Evolutionary conservation across 2,329 filamentous ascomycete species (phyloP), one percentile per base, ranked within the genome.

Genomic region (Cercospora nicotianae): DNA sequence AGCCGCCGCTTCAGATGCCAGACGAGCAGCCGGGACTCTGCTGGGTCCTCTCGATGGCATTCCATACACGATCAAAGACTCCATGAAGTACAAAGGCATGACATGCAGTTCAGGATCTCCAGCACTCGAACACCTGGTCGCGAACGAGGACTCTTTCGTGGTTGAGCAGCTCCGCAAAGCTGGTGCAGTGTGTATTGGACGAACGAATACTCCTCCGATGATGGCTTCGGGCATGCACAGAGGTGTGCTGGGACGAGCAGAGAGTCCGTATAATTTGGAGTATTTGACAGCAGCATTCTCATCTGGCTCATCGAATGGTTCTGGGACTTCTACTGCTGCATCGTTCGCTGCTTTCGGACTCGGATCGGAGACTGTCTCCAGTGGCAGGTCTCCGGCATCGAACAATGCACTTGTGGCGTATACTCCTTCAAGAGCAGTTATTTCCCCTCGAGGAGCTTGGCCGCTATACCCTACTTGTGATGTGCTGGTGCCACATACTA

Each of bases 171-270:
- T 89, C 5, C 79, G 82, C 3, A 77, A 81, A 30, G 83, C 84
- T 1, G 85, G 86, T 1, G 84, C 81, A 0, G 77, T 87, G 0
- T 75, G 86, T 20, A 77, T 87, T 0, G 87, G 87, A 0, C 81
- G 83, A 55, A 87, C 87, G 0, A 89, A 88, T 65, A 87, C 88
- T 83, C 86, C 84, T 0, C 83, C 86, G 0, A 87, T 88, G 85
- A 86, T 86, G 10, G 82, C 83, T 23, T 86, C 85, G 0, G 86
- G 87, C 0, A 87, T 86, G 81, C 85, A 87, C 67, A 79, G 86
- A 7, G 86, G 86, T 0, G 69, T 85, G 0, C 87, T 87, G 67
- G 86, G 86, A 0, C 80, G 86, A 2, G 84, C 86, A 0, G 85
- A 87, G 72, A 85, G 81, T 26, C 86, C 86, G 0, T 88, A 88